These are phyloP conservation scores for Solanum gracilifrons DNA, from an alignment of 257 asterid species.

Conservation along the genomic window DNA sequence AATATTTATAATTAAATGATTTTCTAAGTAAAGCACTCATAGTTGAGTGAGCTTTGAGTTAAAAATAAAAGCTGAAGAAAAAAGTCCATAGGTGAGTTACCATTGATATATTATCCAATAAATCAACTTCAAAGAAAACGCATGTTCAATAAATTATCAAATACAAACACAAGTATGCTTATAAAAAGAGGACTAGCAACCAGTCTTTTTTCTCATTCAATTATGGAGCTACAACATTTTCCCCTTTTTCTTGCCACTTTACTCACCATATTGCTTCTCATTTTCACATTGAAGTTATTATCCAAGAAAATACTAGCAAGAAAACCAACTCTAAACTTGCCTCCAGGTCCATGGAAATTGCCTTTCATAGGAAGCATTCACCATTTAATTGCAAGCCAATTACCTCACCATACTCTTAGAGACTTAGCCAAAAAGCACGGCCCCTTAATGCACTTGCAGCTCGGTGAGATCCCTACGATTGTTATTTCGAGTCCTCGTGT, in stretches of 20 bases:
- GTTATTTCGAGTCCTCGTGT: not conserved
- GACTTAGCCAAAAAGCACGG: not conserved
- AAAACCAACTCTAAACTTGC: not conserved
- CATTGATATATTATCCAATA: too few relatives aligned
- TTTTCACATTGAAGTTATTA: not conserved
- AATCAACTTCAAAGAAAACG: not conserved
- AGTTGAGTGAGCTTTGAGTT: too few relatives aligned
- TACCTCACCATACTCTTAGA: not conserved
- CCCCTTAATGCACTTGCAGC: not conserved
- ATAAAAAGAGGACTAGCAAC: not conserved
- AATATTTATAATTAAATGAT: too few relatives aligned
- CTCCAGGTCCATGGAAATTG: not conserved
- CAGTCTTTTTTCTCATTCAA: not conserved
- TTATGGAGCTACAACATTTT: not conserved
- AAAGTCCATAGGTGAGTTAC: too few relatives aligned
- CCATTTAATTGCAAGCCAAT: not conserved
- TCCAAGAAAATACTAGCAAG: not conserved
- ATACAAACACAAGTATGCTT: not conserved
- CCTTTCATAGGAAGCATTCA: not conserved
- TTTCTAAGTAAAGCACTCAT: too few relatives aligned
- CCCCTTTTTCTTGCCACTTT: not conserved
- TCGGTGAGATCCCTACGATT: not conserved
- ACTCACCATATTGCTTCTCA: not conserved
- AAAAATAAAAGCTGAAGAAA: too few relatives aligned
- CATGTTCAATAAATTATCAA: not conserved